phyloP scores from a whole-genome alignment of 2,329 filamentous ascomycete genomes.

The Paraphaeosphaeria sporulosa region DNA sequence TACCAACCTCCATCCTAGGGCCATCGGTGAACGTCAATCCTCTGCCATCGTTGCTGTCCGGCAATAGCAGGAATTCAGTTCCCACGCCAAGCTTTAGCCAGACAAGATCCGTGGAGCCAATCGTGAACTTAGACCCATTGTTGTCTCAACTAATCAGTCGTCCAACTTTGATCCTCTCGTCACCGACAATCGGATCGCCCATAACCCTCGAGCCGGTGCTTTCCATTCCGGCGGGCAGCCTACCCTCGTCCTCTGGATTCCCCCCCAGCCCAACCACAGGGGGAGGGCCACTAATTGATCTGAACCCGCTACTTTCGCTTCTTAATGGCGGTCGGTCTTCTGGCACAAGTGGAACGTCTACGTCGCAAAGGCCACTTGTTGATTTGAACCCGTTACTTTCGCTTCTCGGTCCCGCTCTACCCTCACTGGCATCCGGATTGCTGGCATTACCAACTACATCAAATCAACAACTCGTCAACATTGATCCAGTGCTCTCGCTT shows the following conservation, averaged over 20 bases:
- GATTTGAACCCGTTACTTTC: slow-evolving; percentile 5
- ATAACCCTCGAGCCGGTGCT: not conserved
- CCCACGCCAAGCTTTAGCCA: not conserved
- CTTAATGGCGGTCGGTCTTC: not conserved
- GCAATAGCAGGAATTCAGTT: not conserved
- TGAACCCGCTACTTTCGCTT: slow-evolving; percentile 1
- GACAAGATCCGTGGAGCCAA: not conserved
- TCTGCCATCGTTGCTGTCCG: slow-evolving; percentile 3
- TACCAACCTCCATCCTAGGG: no score
- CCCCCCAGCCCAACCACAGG: not conserved
- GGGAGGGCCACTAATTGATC: slow-evolving; percentile 6
- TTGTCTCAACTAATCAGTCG: not conserved
- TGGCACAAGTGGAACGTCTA: not conserved
- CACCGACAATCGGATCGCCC: not conserved
- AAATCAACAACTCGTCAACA: not conserved
- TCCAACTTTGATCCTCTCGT: not conserved
- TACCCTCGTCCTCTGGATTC: not conserved
- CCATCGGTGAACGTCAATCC: slow-evolving; percentile 3
- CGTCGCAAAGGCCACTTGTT: not conserved
- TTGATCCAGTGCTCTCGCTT: not conserved
- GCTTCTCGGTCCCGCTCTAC: not conserved
- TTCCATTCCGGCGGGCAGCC: not conserved
- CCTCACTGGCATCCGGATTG: not conserved
- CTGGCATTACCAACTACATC: not conserved
- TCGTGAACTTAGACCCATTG: not conserved